Conservation (phyloP, 768 basidiomycete genomes). For the Russula dissimulans region DNA sequence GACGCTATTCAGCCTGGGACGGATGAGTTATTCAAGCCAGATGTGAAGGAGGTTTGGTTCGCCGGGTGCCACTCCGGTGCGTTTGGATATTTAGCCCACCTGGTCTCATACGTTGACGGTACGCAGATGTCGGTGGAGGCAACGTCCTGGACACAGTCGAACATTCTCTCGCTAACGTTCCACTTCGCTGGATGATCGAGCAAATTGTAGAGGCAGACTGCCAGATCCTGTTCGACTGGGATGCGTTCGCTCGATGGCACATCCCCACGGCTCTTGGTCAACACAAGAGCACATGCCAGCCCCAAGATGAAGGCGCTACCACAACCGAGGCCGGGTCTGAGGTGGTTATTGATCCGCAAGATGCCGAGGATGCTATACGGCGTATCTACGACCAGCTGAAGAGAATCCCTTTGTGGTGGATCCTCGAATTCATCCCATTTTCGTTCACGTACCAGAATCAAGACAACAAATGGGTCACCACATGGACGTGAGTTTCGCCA, state of each 20-base stretch:
- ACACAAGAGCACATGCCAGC: no score
- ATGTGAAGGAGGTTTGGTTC: conserved; percentile 19
- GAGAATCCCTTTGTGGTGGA: conserved; percentile 47
- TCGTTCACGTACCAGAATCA: conserved; percentile 47
- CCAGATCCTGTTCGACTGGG: conserved; percentile 6
- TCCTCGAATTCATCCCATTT: conserved; percentile 59
- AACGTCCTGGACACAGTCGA: neutral
- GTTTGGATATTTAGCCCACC: neutral
- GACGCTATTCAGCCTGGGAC: neutral
- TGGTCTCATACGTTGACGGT: neutral
- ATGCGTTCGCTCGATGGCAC: no score
- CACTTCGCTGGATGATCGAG: conserved; percentile 19
- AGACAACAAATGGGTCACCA: conserved; percentile 43
- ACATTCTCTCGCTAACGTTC: conserved; percentile 13
- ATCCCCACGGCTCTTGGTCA: no score
- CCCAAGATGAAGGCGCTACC: neutral
- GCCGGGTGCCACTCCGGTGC: conserved; percentile 17
- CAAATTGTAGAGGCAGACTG: conserved; percentile 6
- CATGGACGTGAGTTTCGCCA: conserved; percentile 39
- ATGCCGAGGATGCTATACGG: conserved; percentile 32
- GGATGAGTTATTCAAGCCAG: conserved; percentile 1
- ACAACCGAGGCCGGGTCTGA: neutral
- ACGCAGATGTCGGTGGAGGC: conserved; percentile 17
- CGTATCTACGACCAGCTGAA: conserved; percentile 46
- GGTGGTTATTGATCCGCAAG: neutral